Evolutionary conservation across 2,329 filamentous ascomycete species (phyloP).

Genomic region (Niveomyces coronatus): DNA sequence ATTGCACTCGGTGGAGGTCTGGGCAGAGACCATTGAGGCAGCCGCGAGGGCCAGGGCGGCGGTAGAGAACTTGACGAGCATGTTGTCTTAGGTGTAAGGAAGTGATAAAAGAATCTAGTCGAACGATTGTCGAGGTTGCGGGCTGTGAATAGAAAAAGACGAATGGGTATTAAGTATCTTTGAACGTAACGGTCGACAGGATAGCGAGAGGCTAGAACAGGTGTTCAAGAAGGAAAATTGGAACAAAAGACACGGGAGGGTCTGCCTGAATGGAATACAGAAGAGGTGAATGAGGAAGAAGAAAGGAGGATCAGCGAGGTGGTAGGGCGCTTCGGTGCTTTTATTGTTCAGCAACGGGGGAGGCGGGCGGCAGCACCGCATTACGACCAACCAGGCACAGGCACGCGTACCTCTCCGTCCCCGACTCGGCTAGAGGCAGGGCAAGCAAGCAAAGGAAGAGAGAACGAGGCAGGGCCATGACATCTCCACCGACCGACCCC

Average conservation of each 20-base stretch:
- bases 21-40: slow-evolving; percentile 38
- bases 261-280: background rate
- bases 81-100: slow-evolving; percentile 12
- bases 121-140: slow-evolving; percentile 7
- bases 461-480: too few species aligned
- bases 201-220: slow-evolving; percentile 11
- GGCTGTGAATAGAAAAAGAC: background rate
- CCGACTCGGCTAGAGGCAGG: too few species aligned
- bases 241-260: background rate
- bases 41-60: slow-evolving; percentile 40
- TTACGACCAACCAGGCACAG: too few species aligned
- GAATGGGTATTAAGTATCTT: slow-evolving; percentile 1
- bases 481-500: too few species aligned
- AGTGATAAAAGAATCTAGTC: slow-evolving; percentile 3
- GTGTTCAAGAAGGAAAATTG: slow-evolving; percentile 3
- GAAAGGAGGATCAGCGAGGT: slow-evolving; percentile 2
- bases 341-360: slow-evolving; percentile 12
- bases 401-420: too few species aligned
- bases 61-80: slow-evolving; percentile 36
- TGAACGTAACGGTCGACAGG: background rate
- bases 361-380: too few species aligned
- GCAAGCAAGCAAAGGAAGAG: too few species aligned
- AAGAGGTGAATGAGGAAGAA: slow-evolving; percentile 1
- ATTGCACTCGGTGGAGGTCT: slow-evolving; percentile 48
- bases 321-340: slow-evolving; percentile 7